phyloP scores from a whole-genome alignment of 495 filamentous ascomycete genomes.

The Acidiella bohemica region DNA sequence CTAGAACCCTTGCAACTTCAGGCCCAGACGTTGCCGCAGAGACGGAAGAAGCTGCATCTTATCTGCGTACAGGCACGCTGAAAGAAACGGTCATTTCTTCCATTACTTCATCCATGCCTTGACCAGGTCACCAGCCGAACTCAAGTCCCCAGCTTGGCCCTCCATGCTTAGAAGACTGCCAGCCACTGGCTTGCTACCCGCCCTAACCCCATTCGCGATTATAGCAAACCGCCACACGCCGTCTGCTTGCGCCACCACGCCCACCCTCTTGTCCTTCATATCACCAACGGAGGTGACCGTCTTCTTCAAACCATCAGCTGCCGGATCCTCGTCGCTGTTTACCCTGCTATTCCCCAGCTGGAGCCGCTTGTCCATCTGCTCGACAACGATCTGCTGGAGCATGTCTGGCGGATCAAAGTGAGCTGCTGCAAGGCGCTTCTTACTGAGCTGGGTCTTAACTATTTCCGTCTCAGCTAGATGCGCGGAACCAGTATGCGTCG shows the following conservation, averaged over 20 bases:
- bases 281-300: neutral
- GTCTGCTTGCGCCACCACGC: conserved; percentile 1
- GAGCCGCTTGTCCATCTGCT: no score
- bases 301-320: neutral
- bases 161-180: neutral
- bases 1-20: no score
- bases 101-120: conserved; percentile 1
- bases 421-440: conserved; percentile 1
- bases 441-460: neutral
- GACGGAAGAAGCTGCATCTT: no score
- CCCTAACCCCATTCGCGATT: conserved; percentile 1
- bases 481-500: conserved; percentile 1
- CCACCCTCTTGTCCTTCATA: neutral
- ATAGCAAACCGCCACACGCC: conserved; percentile 2
- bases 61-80: no score
- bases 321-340: neutral
- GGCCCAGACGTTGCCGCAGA: no score
- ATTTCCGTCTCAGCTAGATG: conserved; percentile 3
- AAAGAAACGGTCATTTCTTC: no score
- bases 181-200: neutral
- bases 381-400: conserved; percentile 1
- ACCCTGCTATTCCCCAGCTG: neutral
- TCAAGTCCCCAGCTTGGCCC: neutral
- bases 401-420: neutral
- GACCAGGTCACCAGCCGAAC: neutral